Conservation (phyloP, 1,284 basidiomycete species). For the Neotropicomus parvogracilis region DNA sequence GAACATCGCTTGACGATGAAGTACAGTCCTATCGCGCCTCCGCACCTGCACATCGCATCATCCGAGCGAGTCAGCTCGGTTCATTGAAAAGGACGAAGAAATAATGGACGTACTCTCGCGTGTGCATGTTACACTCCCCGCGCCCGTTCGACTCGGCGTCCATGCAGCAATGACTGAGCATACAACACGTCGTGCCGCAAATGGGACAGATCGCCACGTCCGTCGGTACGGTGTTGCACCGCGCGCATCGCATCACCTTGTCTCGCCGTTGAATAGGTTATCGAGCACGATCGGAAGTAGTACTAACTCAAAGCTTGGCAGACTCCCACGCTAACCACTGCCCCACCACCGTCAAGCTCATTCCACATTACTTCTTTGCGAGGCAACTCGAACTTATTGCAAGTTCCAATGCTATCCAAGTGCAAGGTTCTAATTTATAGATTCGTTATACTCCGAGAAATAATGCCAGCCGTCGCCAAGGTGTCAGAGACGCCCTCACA, state of each 20-base stretch:
- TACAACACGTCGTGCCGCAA: constrained; percentile 86
- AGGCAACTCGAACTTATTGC: no score
- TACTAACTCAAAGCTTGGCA: no score
- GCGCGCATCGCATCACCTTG: constrained; percentile 67
- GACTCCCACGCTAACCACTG: no score
- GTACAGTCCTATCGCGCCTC: constrained; percentile 84
- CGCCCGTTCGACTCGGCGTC: constrained; percentile 61
- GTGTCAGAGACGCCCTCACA: no score
- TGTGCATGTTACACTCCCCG: constrained; percentile 95
- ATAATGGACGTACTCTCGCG: constrained; percentile 70
- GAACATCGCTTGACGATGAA: constrained; percentile 92
- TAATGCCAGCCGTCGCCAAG: no score
- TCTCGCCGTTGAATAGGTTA: constrained; percentile 70
- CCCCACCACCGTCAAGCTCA: no score
- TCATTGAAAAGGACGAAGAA: no score
- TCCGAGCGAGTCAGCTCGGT: neutral
- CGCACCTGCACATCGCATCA: constrained; percentile 60
- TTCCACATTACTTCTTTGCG: no score
- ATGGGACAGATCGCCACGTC: constrained; percentile 91
- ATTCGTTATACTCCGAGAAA: no score
- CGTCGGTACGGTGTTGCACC: constrained; percentile 77
- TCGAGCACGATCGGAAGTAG: no score
- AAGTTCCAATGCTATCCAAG: no score
- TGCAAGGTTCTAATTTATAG: no score
- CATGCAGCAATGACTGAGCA: constrained; percentile 91